phyloP scores from a whole-genome alignment of 1,139 yeast species.

The Waltiozyma sp. region DNA sequence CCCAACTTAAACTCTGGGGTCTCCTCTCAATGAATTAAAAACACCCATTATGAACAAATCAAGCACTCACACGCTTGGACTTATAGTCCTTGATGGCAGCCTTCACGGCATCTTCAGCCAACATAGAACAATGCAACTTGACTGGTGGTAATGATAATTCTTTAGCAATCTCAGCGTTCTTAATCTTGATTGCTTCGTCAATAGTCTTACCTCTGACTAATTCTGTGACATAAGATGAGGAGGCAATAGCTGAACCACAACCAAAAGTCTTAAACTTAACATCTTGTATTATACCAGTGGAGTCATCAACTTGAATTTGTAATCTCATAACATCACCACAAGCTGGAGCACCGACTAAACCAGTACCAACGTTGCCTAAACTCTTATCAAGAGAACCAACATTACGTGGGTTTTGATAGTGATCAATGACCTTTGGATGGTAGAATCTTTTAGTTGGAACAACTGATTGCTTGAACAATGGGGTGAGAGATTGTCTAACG shows the following conservation, averaged over 20 bases:
- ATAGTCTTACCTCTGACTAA: slow-evolving; percentile 89
- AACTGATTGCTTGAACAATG: slow-evolving; percentile 15
- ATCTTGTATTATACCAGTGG: slow-evolving; percentile 82
- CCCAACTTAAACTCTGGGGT: not conserved
- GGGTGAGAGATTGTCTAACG: slow-evolving; percentile 10
- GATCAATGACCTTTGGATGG: slow-evolving; percentile 80
- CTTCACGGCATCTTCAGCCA: slow-evolving; percentile 97
- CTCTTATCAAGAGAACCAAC: slow-evolving; percentile 87
- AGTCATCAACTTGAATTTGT: slow-evolving; percentile 87
- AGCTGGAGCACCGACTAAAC: slow-evolving; percentile 97
- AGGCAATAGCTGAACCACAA: slow-evolving; percentile 96
- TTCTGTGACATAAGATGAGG: slow-evolving; percentile 90
- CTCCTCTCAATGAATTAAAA: not conserved
- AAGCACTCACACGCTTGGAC: slow-evolving; percentile 36
- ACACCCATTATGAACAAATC: not conserved
- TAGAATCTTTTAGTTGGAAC: slow-evolving; percentile 26
- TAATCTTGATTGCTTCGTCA: slow-evolving; percentile 86
- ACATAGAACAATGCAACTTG: slow-evolving; percentile 93
- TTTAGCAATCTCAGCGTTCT: slow-evolving; percentile 85
- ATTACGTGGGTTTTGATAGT: slow-evolving; percentile 91
- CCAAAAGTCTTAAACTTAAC: slow-evolving; percentile 98
- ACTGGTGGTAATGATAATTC: slow-evolving; percentile 95
- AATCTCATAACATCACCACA: slow-evolving; percentile 99
- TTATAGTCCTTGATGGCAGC: slow-evolving; percentile 93
- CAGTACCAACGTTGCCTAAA: slow-evolving; percentile 81